Evolutionary conservation across 768 basidiomycete species (phyloP).

Genomic region (Filobasidium wieringae): DNA sequence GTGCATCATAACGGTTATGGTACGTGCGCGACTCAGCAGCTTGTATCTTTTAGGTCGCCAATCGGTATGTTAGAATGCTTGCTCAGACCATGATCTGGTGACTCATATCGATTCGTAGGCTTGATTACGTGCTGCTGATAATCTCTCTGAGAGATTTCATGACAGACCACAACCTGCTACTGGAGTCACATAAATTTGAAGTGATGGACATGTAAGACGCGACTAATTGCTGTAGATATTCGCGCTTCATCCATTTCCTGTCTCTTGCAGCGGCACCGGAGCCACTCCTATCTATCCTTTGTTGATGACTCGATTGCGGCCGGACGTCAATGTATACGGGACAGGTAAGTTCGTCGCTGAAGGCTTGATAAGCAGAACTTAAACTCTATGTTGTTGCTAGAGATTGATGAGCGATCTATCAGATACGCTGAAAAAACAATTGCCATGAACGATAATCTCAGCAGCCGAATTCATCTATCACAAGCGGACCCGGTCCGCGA

Average conservation of each 20-base stretch:
- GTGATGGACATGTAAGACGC: slow-evolving; percentile 54
- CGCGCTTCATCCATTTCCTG: not conserved
- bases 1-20: slow-evolving; percentile 20
- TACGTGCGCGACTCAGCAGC: not conserved
- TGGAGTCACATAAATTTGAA: slow-evolving; percentile 44
- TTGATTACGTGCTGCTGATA: slow-evolving; percentile 63
- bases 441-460: not conserved
- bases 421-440: not conserved
- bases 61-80: slow-evolving; percentile 18
- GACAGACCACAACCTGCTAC: slow-evolving; percentile 11
- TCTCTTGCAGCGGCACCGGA: slow-evolving; percentile 62
- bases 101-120: slow-evolving; percentile 40
- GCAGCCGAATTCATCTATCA: not conserved
- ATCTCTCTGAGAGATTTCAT: slow-evolving; percentile 31
- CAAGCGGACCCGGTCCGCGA: not conserved
- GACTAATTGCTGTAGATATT: not conserved
- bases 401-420: not conserved
- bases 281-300: slow-evolving; percentile 82
- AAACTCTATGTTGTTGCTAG: not conserved
- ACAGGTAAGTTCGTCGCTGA: slow-evolving; percentile 47
- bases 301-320: slow-evolving; percentile 50
- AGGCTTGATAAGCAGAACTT: not conserved
- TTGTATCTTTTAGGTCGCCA: slow-evolving; percentile 21
- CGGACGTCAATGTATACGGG: slow-evolving; percentile 52
- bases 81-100: not conserved